A percentile compares a stretch with the other conserved stretches of the same genome.
phyloP scores from a whole-genome alignment of 2,329 filamentous ascomycete genomes.

The Cadophora sp. region DNA sequence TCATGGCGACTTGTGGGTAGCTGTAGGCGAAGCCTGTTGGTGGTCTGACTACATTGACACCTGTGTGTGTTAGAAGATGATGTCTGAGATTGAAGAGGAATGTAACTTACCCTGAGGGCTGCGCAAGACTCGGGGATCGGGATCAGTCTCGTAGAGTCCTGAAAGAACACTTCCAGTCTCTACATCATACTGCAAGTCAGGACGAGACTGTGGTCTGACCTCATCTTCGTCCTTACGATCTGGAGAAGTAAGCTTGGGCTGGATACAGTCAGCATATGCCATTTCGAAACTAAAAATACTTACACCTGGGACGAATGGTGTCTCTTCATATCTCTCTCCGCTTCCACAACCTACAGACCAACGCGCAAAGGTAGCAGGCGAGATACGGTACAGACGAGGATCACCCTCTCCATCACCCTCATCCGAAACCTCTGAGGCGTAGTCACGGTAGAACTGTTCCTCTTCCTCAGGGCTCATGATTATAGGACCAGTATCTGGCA shows the following conservation, averaged over 20 bases:
- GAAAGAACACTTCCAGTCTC: slow-evolving; percentile 36
- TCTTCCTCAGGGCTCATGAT: slow-evolving; percentile 34
- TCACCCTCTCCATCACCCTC: slow-evolving; percentile 52
- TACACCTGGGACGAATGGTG: slow-evolving; percentile 31
- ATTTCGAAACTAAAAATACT: slow-evolving; percentile 1
- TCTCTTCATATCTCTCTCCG: slow-evolving; percentile 37
- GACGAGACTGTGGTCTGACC: background rate
- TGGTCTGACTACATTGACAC: slow-evolving; percentile 28
- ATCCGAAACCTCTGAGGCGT: slow-evolving; percentile 47
- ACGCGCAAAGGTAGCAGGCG: slow-evolving; percentile 52
- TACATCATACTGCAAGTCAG: slow-evolving; percentile 38
- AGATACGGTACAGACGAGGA: slow-evolving; percentile 48
- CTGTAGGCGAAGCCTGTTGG: slow-evolving; percentile 24
- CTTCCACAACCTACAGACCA: slow-evolving; percentile 46
- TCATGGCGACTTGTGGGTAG: slow-evolving; percentile 21
- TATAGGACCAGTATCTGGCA: slow-evolving; percentile 15
- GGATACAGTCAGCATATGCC: background rate
- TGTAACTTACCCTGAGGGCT: slow-evolving; percentile 31
- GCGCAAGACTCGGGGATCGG: slow-evolving; percentile 31
- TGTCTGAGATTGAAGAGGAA: background rate
- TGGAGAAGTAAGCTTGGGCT: slow-evolving; percentile 13
- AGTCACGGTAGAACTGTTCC: slow-evolving; percentile 35
- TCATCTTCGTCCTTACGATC: slow-evolving; percentile 18
- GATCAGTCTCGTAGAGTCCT: slow-evolving; percentile 29
- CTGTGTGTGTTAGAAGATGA: slow-evolving; percentile 20